phyloP scores from a whole-genome alignment of 139 green algal genomes.

The Chlorella sp. region DNA sequence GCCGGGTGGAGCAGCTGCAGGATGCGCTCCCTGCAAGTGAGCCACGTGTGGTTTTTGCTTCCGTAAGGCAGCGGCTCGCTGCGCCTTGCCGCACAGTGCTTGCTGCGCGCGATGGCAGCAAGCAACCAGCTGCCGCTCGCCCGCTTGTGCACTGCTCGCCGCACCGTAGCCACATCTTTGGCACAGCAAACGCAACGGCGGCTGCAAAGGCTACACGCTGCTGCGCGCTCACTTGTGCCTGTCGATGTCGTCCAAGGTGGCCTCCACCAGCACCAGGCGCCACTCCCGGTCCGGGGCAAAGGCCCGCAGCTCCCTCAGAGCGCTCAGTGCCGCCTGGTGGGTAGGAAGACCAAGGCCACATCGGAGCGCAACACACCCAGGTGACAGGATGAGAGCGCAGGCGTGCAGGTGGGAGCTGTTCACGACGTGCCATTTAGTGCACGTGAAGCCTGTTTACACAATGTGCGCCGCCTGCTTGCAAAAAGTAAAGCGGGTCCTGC shows the following conservation, averaged over 20 bases:
- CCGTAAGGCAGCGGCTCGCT: not conserved
- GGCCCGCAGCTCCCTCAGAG: slow-evolving; percentile 47
- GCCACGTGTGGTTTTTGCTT: no score
- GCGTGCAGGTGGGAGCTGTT: no score
- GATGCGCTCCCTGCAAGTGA: slow-evolving; percentile 41
- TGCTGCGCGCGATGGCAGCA: not conserved
- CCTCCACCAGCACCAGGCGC: slow-evolving; percentile 80
- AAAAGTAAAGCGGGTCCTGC: no score
- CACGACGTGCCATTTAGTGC: no score
- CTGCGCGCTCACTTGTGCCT: slow-evolving; percentile 27
- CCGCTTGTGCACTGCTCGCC: not conserved
- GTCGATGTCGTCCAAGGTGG: slow-evolving; percentile 63
- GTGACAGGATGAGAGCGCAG: no score
- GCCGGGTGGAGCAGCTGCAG: slow-evolving; percentile 70
- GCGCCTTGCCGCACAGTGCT: not conserved
- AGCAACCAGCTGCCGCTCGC: not conserved
- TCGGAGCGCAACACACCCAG: no score
- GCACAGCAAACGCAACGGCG: not conserved
- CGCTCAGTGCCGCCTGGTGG: slow-evolving; percentile 56
- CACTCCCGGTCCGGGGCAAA: slow-evolving; percentile 52
- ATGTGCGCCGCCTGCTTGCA: no score
- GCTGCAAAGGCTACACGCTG: no score
- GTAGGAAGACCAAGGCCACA: no score
- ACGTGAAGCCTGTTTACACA: no score
- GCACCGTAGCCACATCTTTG: not conserved